A percentile compares a stretch with the other conserved stretches of the same genome.
These are phyloP conservation scores for Pharnaceum exiguum DNA, from an alignment of 148 eudicot species.

Conservation along the genomic window DNA sequence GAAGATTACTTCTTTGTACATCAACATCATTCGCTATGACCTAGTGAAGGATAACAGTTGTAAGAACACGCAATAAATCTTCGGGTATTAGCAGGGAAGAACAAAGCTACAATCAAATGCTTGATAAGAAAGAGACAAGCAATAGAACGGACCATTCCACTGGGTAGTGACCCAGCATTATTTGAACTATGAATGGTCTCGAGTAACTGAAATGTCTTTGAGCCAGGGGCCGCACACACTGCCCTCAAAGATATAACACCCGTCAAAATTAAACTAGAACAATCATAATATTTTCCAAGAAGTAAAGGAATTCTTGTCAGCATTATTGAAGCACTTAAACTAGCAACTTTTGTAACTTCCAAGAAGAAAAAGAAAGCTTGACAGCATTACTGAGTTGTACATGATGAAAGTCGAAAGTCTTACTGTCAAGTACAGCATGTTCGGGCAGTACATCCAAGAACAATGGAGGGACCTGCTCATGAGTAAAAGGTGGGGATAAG, in stretches of 20 bases:
- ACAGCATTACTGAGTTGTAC: background rate
- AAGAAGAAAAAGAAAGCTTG: background rate
- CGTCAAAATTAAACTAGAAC: slow-evolving; percentile 13
- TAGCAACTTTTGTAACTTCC: too few relatives aligned
- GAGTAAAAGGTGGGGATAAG: slow-evolving; percentile 4
- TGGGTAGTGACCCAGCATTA: slow-evolving; percentile 56
- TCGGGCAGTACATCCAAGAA: slow-evolving; percentile 87
- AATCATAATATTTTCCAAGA: background rate
- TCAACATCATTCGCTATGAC: slow-evolving; percentile 97
- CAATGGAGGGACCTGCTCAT: slow-evolving; percentile 83
- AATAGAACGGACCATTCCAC: slow-evolving; percentile 55
- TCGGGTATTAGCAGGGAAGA: too few relatives aligned
- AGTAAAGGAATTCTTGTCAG: background rate
- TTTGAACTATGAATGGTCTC: slow-evolving; percentile 76
- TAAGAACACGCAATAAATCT: background rate
- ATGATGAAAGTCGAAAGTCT: slow-evolving; percentile 28
- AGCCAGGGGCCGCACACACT: slow-evolving; percentile 99
- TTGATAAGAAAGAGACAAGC: background rate
- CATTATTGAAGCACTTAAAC: too few relatives aligned
- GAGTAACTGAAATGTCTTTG: slow-evolving; percentile 93
- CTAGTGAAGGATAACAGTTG: slow-evolving; percentile 28
- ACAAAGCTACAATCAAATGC: background rate
- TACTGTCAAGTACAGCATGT: slow-evolving; percentile 94
- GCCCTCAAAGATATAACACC: slow-evolving; percentile 23
- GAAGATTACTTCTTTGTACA: slow-evolving; percentile 97